Evolutionary conservation across 345 rosid species (phyloP), one percentile per base, ranked within the genome.

Genomic region (Lepidium africanum): DNA sequence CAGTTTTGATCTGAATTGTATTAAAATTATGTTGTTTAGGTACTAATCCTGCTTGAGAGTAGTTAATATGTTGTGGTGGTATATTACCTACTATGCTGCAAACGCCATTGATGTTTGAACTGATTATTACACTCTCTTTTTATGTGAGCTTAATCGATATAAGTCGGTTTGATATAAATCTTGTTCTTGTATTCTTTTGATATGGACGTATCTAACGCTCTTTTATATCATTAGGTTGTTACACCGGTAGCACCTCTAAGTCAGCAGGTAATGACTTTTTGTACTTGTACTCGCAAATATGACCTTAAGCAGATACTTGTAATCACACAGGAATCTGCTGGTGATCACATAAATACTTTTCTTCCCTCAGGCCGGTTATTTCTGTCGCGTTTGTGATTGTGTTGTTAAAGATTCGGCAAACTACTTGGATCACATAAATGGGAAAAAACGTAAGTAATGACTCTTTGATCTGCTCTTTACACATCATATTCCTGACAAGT

Each of bases 341-440:
- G 45, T 65, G 45, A 36, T 41, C 52, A 30, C 33, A 30, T 30
- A 30, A 30, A 30, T 30, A 30, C 45, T 43, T 70, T 30, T 70
- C 70, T 64, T 57, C 70, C 35, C 67, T 69, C 86, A 91, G 97
- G 99, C 97, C 39, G 97, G 99, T 68, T 94, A 91, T 79, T 94
- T 73, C 77, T 94, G 99, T 75, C 83, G 88, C 3, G 99, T 91
- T 64, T 94, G 99, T 53, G 93, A 91, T 59, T 94, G 97, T 76
- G 97, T 91, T 10, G 99, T 94, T 23, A 91, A 94, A 89, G 99
- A 94, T 81, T 94, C 99, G 5, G 99, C 96, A 15, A 94, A 91
- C 86, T 94, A 94, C 85, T 83, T 94, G 80, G 99, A 94, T 81
- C 99, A 94, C 74, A 94, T 91, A 37, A 94, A 94, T 87, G 99